A percentile compares a stretch with the other conserved stretches of the same genome.
These are phyloP conservation scores for Poteriospumella lacustris DNA, from an alignment of 108 stramenopile species.

Conservation along the genomic window DNA sequence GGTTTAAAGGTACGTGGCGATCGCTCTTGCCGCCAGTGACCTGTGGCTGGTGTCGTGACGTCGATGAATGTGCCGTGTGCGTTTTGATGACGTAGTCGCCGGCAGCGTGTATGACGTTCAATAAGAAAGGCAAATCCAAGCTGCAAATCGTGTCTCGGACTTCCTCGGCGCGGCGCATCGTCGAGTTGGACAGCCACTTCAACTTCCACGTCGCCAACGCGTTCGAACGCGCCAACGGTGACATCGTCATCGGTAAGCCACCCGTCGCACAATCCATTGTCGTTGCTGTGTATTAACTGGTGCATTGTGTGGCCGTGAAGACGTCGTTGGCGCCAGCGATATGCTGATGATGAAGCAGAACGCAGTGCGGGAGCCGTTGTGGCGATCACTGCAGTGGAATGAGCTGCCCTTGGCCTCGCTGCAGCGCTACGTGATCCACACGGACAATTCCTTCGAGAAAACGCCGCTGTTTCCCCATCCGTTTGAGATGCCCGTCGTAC, in stretches of 20 bases:
- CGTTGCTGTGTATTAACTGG: not conserved
- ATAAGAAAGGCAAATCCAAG: not conserved
- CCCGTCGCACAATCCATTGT: not conserved
- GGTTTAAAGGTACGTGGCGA: conserved; percentile 30
- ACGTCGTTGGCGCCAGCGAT: not conserved
- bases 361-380: not conserved
- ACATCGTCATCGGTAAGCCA: conserved; percentile 9
- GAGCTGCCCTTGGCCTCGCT: not conserved
- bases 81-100: not conserved
- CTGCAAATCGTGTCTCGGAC: not conserved
- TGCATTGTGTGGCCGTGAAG: not conserved
- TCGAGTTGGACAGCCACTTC: not conserved
- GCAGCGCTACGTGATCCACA: not conserved
- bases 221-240: conserved; percentile 35
- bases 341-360: not conserved
- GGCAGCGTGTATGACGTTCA: not conserved
- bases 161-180: not conserved
- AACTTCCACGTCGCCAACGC: conserved; percentile 45
- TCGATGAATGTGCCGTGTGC: not conserved
- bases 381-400: not conserved
- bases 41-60: too few species aligned
- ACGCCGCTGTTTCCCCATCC: too few species aligned
- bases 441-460: too few species aligned
- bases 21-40: not conserved
- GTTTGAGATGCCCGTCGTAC: too few species aligned